phyloP scores from a whole-genome alignment of 345 rosid species.

The Pugionium cornutum region DNA sequence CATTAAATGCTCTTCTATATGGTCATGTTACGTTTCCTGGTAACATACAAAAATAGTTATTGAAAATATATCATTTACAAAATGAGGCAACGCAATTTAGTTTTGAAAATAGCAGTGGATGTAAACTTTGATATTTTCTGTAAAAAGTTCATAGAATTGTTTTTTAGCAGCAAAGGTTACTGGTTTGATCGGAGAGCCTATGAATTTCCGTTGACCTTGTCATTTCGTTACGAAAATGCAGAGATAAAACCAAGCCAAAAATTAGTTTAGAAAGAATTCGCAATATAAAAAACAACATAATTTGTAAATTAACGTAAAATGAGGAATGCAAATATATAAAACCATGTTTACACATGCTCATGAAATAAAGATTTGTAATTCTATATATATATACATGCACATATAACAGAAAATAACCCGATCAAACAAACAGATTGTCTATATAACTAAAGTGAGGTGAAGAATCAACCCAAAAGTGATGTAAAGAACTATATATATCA shows the following conservation, averaged over 20 bases:
- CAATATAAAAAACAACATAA: too few species aligned
- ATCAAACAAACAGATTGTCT: background rate
- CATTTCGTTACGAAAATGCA: too few species aligned
- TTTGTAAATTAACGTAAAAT: too few species aligned
- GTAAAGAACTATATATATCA: constrained; percentile 15
- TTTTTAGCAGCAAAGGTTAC: too few species aligned
- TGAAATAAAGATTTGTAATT: background rate
- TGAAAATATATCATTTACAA: too few species aligned
- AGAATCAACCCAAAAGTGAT: background rate
- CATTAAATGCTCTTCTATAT: constrained; percentile 28
- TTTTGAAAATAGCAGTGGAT: background rate
- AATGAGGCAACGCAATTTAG: background rate
- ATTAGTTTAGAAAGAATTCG: too few species aligned
- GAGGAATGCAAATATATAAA: background rate
- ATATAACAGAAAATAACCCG: too few species aligned
- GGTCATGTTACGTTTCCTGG: background rate
- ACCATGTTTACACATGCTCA: background rate
- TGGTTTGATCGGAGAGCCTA: too few species aligned
- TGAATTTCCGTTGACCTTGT: too few species aligned
- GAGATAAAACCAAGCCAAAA: too few species aligned
- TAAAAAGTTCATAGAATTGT: too few species aligned
- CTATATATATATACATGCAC: background rate
- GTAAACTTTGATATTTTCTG: too few species aligned
- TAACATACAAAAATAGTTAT: background rate
- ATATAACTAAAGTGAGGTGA: background rate